phyloP scores from a whole-genome alignment of 257 asterid species.

The Solanum verrucosum region DNA sequence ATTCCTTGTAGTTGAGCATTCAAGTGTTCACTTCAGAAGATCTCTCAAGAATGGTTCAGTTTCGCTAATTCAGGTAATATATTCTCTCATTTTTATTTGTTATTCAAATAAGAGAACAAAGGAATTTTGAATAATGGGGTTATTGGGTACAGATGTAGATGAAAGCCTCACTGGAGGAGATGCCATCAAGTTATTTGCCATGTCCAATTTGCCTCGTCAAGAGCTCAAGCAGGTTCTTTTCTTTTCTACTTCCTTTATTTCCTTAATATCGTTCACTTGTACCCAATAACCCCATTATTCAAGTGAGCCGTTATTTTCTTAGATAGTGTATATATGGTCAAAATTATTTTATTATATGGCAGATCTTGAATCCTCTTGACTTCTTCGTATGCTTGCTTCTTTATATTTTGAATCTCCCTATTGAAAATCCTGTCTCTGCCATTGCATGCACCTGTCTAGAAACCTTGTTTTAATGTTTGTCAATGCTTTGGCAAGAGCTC shows the following conservation, averaged over 20 bases:
- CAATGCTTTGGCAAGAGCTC: not conserved
- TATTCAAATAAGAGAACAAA: not conserved
- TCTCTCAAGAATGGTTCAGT: conserved; percentile 62
- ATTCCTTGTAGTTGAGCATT: not conserved
- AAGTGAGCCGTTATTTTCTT: not conserved
- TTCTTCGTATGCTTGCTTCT: not conserved
- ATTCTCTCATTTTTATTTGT: not conserved
- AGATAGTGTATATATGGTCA: not conserved
- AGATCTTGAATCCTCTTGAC: not conserved
- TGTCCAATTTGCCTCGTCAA: conserved; percentile 69
- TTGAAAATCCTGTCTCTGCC: not conserved
- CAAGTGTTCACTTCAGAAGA: conserved; percentile 19
- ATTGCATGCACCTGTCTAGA: not conserved
- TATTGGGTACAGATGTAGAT: conserved; percentile 50
- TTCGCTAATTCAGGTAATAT: conserved; percentile 66
- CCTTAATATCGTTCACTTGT: not conserved
- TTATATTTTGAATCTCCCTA: not conserved
- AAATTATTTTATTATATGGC: not conserved
- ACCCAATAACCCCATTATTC: not conserved
- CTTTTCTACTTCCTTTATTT: not conserved
- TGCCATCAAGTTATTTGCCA: conserved; percentile 72
- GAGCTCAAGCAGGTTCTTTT: conserved; percentile 70
- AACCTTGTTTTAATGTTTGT: not conserved
- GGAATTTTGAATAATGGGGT: not conserved
- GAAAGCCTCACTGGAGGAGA: conserved; percentile 77